Evolutionary conservation across 2,329 filamentous ascomycete genomes (phyloP).

Genomic region (Penicillium decumbens): DNA sequence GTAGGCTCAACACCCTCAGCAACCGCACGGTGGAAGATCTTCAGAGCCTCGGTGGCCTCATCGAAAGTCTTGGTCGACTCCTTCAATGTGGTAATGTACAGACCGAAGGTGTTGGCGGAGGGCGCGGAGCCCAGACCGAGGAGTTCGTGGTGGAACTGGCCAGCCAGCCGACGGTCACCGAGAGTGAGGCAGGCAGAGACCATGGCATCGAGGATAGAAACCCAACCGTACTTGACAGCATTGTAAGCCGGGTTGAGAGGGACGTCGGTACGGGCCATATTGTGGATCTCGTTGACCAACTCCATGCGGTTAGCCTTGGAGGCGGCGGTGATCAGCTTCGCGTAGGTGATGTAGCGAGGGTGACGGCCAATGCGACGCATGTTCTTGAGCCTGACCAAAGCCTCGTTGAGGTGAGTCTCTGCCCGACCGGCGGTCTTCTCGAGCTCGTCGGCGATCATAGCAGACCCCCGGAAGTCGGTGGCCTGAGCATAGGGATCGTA

Average conservation of each 20-base stretch:
- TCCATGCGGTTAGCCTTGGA: conserved; percentile 79
- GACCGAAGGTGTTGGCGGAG: conserved; percentile 93
- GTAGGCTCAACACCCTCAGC: conserved; percentile 91
- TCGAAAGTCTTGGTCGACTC: conserved; percentile 97
- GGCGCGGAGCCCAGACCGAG: conserved; percentile 85
- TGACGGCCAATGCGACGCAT: conserved; percentile 89
- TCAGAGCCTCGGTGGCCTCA: conserved; percentile 91
- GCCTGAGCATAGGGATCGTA: conserved; percentile 87
- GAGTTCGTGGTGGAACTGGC: conserved; percentile 86
- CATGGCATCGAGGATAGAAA: conserved; percentile 94
- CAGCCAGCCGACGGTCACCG: conserved; percentile 73
- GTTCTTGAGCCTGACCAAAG: conserved; percentile 78
- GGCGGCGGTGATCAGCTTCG: conserved; percentile 87
- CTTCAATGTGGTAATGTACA: conserved; percentile 99
- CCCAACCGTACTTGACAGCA: conserved; percentile 90
- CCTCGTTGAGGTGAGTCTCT: conserved; percentile 70
- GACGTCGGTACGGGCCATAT: conserved; percentile 83
- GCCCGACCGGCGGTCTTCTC: conserved; percentile 73
- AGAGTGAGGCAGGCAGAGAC: conserved; percentile 82
- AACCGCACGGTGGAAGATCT: conserved; percentile 93
- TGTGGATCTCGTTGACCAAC: conserved; percentile 77
- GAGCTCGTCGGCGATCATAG: conserved; percentile 81
- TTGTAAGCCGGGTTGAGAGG: conserved; percentile 79
- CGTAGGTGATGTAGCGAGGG: conserved; percentile 92
- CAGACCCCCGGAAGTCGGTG: conserved; percentile 90